Evolutionary conservation across 371 early-diverging fungal genomes (phyloP).

Genomic region (Mortierella polycephala): DNA sequence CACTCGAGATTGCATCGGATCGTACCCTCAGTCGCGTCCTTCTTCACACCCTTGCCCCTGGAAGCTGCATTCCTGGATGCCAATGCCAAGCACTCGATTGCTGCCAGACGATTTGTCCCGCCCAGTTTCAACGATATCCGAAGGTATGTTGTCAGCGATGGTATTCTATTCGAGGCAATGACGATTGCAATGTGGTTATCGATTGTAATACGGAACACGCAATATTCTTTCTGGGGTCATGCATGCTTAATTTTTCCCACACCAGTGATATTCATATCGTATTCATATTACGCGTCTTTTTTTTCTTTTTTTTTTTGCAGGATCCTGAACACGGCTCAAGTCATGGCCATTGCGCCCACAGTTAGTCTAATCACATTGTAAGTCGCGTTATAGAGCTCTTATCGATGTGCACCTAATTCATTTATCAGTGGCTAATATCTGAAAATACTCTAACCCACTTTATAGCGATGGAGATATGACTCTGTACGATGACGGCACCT

Average conservation of each 20-base stretch:
- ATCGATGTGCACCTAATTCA: too few species aligned
- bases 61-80: constrained; percentile 69
- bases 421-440: too few species aligned
- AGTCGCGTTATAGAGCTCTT: constrained; percentile 15
- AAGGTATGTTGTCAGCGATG: constrained; percentile 43
- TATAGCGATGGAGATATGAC: constrained; percentile 89
- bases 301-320: constrained; percentile 38
- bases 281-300: not conserved
- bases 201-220: not conserved
- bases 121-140: constrained; percentile 89
- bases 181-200: not conserved
- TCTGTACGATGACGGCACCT: constrained; percentile 85
- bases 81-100: constrained; percentile 69
- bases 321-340: constrained; percentile 85
- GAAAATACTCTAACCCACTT: not conserved
- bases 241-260: not conserved
- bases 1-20: constrained; percentile 78
- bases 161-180: not conserved
- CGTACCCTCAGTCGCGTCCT: constrained; percentile 79
- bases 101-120: constrained; percentile 79
- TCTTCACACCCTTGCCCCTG: constrained; percentile 83
- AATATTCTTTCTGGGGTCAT: not conserved
- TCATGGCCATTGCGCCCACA: constrained; percentile 61
- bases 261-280: not conserved
- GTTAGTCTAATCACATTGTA: constrained; percentile 76